Base-by-base conservation (phyloP, 768 basidiomycete species). In the Boletus coccyginus region DNA sequence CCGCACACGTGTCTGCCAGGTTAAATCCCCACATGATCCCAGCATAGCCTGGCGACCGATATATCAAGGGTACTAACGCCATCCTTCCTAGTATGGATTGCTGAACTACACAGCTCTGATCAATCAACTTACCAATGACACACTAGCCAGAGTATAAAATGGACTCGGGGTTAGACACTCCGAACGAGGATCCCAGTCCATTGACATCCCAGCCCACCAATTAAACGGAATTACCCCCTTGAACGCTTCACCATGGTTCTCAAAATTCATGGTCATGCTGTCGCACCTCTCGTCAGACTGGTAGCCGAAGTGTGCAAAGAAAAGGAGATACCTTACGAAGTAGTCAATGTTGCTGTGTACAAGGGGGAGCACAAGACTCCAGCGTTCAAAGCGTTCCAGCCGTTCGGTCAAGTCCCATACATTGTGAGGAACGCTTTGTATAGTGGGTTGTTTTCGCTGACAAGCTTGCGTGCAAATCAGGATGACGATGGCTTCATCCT, bases 261-360 rank as follows among this genome's bases (percentile, higher is more conserved):
- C 57, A 79, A 77, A 59, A 74, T 82, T 14, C 73, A 77, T 51
- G 78, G 78, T 12, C 61, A 56, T n/a, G 47, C 69, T 0, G 14
- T 59, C 33, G 77, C 77, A 9, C 73, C 75, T 17, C 73, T 71
- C 66, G 75, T 74, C 40, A 69, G 69, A 36, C 70, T 76, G 17
- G 78, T 78, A n/a, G 75, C 72, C 9, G 47, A 63, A 44, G 66
- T 78, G 17, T 68, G 71, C 60, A 72, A 74, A 54, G 77, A 80
- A 59, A 70, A 72, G 56, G 61, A 70, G 19, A 63, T 80, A 12
- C 68, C 69, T 1, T 78, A 75, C 59, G 74, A 76, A 55, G 45
- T 78, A 53, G 58, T 73, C 50, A 29, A 51, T 6, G 62, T 78
- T 53, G 70, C 75, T 43, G 59, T 74, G 32, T 51, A 55, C 47